Evolutionary conservation across 306 rosid species (phyloP).

Genomic region (Oxytropis ochrocephala): DNA sequence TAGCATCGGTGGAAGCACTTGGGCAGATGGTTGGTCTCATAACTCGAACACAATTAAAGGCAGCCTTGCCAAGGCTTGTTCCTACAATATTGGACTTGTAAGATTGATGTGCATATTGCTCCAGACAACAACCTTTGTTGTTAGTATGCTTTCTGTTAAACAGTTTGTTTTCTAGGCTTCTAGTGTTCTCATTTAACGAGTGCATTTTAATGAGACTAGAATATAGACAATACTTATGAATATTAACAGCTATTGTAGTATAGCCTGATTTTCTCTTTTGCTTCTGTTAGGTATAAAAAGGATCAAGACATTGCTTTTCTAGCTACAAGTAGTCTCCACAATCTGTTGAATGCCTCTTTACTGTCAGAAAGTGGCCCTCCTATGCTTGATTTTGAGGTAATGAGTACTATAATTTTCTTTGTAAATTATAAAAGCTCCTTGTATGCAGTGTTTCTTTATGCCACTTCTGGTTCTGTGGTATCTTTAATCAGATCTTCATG

Average conservation of each 20-base stretch:
- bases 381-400: constrained; percentile 95
- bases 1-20: constrained; percentile 81
- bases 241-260: background rate
- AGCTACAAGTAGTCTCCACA: constrained; percentile 85
- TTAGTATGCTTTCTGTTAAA: background rate
- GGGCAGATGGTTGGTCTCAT: constrained; percentile 95
- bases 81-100: constrained; percentile 94
- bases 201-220: background rate
- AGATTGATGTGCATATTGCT: constrained; percentile 32
- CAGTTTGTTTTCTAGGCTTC: constrained; percentile 6
- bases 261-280: constrained; percentile 19
- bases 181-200: background rate
- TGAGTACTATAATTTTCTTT: constrained; percentile 12
- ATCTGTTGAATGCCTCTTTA: constrained; percentile 71
- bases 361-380: constrained; percentile 93
- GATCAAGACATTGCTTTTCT: constrained; percentile 76
- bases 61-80: constrained; percentile 81
- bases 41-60: constrained; percentile 72
- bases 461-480: background rate
- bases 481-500: background rate
- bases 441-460: constrained; percentile 8
- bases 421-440: background rate
- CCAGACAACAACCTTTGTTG: background rate
- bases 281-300: constrained; percentile 65
- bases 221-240: constrained; percentile 14